Evolutionary conservation across 129 eudicot species (phyloP).

Genomic region (Solidago caesia): DNA sequence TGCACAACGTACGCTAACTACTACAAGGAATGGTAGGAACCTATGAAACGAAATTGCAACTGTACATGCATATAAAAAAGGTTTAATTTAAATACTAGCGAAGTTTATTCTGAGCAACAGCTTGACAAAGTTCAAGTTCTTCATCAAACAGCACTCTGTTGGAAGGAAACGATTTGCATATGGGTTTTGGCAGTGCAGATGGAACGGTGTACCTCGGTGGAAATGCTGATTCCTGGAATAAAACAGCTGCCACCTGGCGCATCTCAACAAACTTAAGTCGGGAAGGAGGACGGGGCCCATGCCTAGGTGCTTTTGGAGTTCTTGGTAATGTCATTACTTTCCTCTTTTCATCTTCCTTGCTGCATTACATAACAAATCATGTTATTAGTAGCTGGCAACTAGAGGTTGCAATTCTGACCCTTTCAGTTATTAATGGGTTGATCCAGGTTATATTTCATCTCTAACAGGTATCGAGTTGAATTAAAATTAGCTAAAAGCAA

Average conservation of each 20-base stretch:
- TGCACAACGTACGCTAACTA: constrained; percentile 4
- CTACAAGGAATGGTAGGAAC: constrained; percentile 1
- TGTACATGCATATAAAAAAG: constrained; percentile 27
- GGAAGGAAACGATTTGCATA: constrained; percentile 69
- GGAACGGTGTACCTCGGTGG: constrained; percentile 66
- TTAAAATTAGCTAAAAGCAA: background rate
- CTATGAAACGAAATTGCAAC: constrained; percentile 25
- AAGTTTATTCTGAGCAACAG: constrained; percentile 95
- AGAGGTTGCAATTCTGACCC: background rate
- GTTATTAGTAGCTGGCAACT: constrained; percentile 1
- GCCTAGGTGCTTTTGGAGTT: constrained; percentile 95
- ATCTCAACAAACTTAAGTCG: constrained; percentile 66
- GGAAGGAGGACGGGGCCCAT: constrained; percentile 86
- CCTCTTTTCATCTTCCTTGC: constrained; percentile 64
- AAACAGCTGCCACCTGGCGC: constrained; percentile 82
- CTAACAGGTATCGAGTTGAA: background rate
- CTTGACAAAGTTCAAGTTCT: constrained; percentile 79
- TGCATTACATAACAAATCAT: constrained; percentile 25
- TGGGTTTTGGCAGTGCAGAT: constrained; percentile 52
- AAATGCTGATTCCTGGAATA: constrained; percentile 68
- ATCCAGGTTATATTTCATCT: background rate
- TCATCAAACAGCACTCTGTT: constrained; percentile 82
- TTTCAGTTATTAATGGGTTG: background rate
- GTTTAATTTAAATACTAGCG: constrained; percentile 37
- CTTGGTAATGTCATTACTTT: constrained; percentile 44